Evolutionary conservation across 305 asterid species (phyloP), one percentile per base, ranked within the genome.

Genomic region (Solanum aculeatissimum): DNA sequence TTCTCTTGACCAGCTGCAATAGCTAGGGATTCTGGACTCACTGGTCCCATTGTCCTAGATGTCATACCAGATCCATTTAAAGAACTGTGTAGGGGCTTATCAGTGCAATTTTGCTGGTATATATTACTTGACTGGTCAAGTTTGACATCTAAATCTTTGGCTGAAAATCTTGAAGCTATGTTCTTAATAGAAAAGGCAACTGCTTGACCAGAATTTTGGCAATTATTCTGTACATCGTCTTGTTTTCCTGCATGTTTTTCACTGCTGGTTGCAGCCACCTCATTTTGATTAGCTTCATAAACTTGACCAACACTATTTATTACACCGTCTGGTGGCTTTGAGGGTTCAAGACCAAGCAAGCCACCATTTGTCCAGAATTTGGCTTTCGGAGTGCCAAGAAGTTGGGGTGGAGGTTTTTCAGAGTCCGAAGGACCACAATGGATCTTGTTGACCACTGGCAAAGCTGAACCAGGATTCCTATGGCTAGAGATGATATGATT

Each of bases 331-430:
- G 97, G 98, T 42, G 99, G 99, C 88, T 96, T 96, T 85, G 98
- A 95, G 19, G 99, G 99, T 91, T 91, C 92, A 57, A 96, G 97
- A 81, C 99, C 99, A 15, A 96, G 93, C 91, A 96, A 90, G 84
- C 98, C 91, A 89, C 99, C 99, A 87, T 96, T 96, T 81, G 99
- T 96, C 99, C 99, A 96, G 88, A 95, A 92, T 74, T 90, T 88
- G 83, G 89, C 91, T 80, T 97, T 80, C 85, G 88, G 70, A 81
- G 80, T 86, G 82, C 85, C 87, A 69, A 94, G 87, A 85, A 88
- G 91, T 89, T 90, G 95, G 70, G 95, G 90, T 11, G 84, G 89
- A 88, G 89, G 90, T 84, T 89, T 91, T 78, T 80, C 88, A 85
- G 92, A 71, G 74, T 89, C 96, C 1, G 58, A 40, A 60, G 84